phyloP scores from a whole-genome alignment of 2,329 filamentous ascomycete genomes.

The Clarireedia homoeocarpa region DNA sequence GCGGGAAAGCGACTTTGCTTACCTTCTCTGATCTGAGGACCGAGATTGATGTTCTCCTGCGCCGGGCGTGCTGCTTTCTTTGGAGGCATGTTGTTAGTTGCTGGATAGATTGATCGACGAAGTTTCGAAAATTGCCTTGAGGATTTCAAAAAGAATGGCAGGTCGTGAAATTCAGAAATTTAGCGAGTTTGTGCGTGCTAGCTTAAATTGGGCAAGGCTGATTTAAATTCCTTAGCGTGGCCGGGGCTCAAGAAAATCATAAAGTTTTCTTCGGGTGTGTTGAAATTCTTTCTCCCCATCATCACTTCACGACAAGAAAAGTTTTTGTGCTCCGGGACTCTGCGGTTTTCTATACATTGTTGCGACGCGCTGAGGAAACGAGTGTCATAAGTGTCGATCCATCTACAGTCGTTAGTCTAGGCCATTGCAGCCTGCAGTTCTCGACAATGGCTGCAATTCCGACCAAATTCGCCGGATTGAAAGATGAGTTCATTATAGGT shows the following conservation, averaged over 20 bases:
- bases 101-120: slow-evolving; percentile 26
- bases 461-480: slow-evolving; percentile 10
- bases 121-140: slow-evolving; percentile 2
- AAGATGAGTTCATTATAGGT: slow-evolving; percentile 63
- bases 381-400: neutral
- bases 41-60: slow-evolving; percentile 97
- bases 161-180: slow-evolving; percentile 3
- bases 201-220: slow-evolving; percentile 24
- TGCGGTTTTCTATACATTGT: neutral
- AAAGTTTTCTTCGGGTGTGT: slow-evolving; percentile 4
- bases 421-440: no score
- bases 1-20: slow-evolving; percentile 29
- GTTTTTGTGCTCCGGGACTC: neutral
- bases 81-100: slow-evolving; percentile 82
- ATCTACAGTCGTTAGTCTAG: no score
- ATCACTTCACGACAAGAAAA: slow-evolving; percentile 3
- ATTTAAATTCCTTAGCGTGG: slow-evolving; percentile 1
- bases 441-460: slow-evolving; percentile 3
- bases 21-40: slow-evolving; percentile 95
- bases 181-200: slow-evolving; percentile 11
- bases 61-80: slow-evolving; percentile 79
- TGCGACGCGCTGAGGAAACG: neutral
- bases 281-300: neutral
- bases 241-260: slow-evolving; percentile 5
- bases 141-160: slow-evolving; percentile 4